These are phyloP conservation scores for Venturia effusa DNA, from an alignment of 2,329 filamentous ascomycete species.

Conservation along the genomic window DNA sequence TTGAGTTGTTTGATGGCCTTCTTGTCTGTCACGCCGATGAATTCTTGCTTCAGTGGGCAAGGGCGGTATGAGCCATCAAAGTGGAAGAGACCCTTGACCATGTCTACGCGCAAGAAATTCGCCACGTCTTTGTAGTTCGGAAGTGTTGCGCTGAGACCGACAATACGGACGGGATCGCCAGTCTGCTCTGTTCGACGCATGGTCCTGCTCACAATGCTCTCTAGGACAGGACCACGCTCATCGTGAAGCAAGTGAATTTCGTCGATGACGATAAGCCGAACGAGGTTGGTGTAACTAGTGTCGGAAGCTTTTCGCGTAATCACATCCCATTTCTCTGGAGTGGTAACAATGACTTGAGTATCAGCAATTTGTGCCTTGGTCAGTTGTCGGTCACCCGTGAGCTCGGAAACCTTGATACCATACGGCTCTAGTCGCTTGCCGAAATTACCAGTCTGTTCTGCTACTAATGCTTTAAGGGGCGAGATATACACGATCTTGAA, in stretches of 20 bases:
- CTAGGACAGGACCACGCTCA: constrained; percentile 88
- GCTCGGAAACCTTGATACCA: constrained; percentile 84
- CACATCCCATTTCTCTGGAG: constrained; percentile 98
- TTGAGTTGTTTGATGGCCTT: constrained; percentile 98
- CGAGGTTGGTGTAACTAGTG: constrained; percentile 93
- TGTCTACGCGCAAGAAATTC: constrained; percentile 85
- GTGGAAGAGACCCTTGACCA: constrained; percentile 79
- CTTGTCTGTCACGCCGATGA: constrained; percentile 93
- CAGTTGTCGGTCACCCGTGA: constrained; percentile 94
- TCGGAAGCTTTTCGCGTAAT: constrained; percentile 97
- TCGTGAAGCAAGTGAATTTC: constrained; percentile 97
- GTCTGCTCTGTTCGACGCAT: constrained; percentile 91
- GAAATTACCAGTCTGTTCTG: constrained; percentile 97
- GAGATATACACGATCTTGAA: constrained; percentile 99
- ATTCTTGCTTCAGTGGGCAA: constrained; percentile 91
- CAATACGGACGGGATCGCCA: constrained; percentile 79
- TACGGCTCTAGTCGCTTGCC: constrained; percentile 83
- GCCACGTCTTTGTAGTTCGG: constrained; percentile 96
- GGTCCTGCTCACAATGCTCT: constrained; percentile 92
- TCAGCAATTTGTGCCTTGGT: constrained; percentile 98
- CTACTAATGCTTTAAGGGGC: constrained; percentile 86
- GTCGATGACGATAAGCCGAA: constrained; percentile 90
- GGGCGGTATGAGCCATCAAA: constrained; percentile 92
- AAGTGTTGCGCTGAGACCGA: constrained; percentile 87
- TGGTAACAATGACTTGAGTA: constrained; percentile 96